These are phyloP conservation scores for Francoa sonchifolia DNA, from an alignment of 441 rosid species.

Conservation along the genomic window DNA sequence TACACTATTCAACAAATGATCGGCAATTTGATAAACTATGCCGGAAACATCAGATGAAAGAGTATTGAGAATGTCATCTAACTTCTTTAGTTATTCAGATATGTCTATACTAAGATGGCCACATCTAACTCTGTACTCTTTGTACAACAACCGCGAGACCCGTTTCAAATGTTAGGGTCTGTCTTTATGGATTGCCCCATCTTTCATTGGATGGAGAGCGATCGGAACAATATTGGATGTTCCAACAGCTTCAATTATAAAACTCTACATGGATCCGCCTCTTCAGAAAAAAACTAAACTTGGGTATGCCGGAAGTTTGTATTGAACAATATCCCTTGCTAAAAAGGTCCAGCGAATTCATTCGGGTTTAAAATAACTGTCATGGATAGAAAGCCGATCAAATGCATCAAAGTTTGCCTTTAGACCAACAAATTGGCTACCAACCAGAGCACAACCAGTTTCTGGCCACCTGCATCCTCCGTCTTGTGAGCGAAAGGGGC, in stretches of 20 bases:
- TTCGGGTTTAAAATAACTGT: conserved; percentile 56
- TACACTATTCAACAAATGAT: conserved; percentile 6
- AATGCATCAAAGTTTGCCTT: conserved; percentile 87
- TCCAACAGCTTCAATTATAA: not conserved
- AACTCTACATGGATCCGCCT: not conserved
- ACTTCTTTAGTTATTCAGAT: not conserved
- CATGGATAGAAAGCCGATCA: conserved; percentile 66
- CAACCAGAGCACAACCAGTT: conserved; percentile 72
- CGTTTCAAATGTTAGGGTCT: conserved; percentile 14
- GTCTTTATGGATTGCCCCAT: conserved; percentile 4
- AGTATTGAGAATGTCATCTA: conserved; percentile 2
- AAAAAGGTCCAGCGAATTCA: conserved; percentile 16
- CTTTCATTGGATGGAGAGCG: not conserved
- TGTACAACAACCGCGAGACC: conserved; percentile 16
- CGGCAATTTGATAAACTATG: conserved; percentile 6
- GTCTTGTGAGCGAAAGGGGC: conserved; percentile 61
- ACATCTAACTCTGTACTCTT: conserved; percentile 16
- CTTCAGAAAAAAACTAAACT: not conserved
- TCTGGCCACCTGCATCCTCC: conserved; percentile 93
- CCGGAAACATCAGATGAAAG: not conserved
- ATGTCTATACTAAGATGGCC: conserved; percentile 8
- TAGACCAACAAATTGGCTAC: conserved; percentile 76
- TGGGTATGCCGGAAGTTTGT: not conserved
- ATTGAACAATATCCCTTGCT: not conserved
- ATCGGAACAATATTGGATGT: not conserved